Percentiles rank a stretch among this genome's conserved stretches.
phyloP scores from a whole-genome alignment of 306 rosid species.

The Geum urbanum region DNA sequence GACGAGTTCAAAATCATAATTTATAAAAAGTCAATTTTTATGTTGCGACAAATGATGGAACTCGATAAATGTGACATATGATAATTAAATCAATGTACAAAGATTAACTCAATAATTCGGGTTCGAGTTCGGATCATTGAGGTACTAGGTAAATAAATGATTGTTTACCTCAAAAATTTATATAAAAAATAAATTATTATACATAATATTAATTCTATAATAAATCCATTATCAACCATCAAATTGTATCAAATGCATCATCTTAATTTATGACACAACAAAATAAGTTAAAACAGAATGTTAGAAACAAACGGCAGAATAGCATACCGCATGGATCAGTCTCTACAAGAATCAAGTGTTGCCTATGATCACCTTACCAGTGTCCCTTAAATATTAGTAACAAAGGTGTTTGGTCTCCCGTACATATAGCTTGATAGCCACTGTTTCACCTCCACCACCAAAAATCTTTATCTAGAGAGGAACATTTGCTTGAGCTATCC shows the following conservation, averaged over 20 bases:
- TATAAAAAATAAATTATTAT: too few species aligned
- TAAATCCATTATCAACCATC: too few species aligned
- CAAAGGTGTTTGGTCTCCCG: constrained; percentile 42
- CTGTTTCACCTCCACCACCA: constrained; percentile 46
- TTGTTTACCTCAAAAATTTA: too few species aligned
- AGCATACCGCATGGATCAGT: constrained; percentile 61
- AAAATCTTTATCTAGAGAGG: constrained; percentile 64
- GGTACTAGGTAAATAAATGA: too few species aligned
- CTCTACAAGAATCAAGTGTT: constrained; percentile 55
- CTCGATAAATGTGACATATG: too few species aligned
- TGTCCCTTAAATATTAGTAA: constrained; percentile 53
- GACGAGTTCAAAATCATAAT: too few species aligned
- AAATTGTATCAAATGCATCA: neutral
- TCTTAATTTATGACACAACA: constrained; percentile 10
- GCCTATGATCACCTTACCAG: constrained; percentile 42
- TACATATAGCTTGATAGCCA: constrained; percentile 74
- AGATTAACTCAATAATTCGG: too few species aligned
- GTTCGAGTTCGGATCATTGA: too few species aligned
- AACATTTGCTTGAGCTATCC: constrained; percentile 50
- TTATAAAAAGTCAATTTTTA: too few species aligned
- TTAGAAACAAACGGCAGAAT: constrained; percentile 12
- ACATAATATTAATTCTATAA: too few species aligned
- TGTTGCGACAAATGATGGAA: too few species aligned
- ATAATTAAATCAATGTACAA: too few species aligned
- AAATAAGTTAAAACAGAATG: neutral